Conservation (phyloP, 2,329 filamentous ascomycete species). For the Basipetospora chlamydospora region DNA sequence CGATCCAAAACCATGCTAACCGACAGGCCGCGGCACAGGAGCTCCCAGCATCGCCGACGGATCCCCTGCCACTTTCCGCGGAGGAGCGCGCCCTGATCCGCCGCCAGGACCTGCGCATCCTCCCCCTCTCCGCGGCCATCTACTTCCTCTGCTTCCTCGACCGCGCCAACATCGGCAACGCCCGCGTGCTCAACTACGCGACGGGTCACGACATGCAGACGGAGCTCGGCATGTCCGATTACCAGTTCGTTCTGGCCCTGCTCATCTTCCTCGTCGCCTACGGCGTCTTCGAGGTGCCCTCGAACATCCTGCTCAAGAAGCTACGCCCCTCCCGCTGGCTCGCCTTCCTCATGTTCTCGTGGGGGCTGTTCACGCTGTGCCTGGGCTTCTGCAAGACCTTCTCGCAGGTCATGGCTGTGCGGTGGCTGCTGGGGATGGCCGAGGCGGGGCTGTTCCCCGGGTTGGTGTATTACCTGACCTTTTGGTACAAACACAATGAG, state of each 20-base stretch:
- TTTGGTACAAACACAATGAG: slow-evolving; percentile 60
- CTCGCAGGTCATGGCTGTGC: slow-evolving; percentile 47
- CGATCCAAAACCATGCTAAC: too few species aligned
- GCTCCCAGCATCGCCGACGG: too few species aligned
- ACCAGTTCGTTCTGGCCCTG: slow-evolving; percentile 45
- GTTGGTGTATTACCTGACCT: slow-evolving; percentile 53
- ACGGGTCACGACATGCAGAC: slow-evolving; percentile 46
- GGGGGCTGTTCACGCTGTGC: slow-evolving; percentile 53
- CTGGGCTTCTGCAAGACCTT: slow-evolving; percentile 51
- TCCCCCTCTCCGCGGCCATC: slow-evolving; percentile 47
- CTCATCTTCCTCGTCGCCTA: slow-evolving; percentile 48
- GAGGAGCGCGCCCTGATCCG: slow-evolving; percentile 27
- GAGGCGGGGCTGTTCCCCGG: slow-evolving; percentile 61
- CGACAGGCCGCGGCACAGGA: too few species aligned
- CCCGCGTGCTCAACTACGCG: slow-evolving; percentile 48
- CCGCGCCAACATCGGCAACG: slow-evolving; percentile 55
- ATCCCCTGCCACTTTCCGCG: too few species aligned
- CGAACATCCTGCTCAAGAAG: slow-evolving; percentile 52
- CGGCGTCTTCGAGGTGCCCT: slow-evolving; percentile 47
- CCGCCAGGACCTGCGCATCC: slow-evolving; percentile 48
- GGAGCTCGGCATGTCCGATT: slow-evolving; percentile 44
- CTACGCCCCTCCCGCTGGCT: slow-evolving; percentile 47
- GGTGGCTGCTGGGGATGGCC: slow-evolving; percentile 52
- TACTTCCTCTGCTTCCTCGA: slow-evolving; percentile 57
- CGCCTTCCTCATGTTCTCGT: slow-evolving; percentile 49